Base-by-base conservation (phyloP, 2,329 filamentous ascomycete genomes). In the Hirsutella thompsonii region DNA sequence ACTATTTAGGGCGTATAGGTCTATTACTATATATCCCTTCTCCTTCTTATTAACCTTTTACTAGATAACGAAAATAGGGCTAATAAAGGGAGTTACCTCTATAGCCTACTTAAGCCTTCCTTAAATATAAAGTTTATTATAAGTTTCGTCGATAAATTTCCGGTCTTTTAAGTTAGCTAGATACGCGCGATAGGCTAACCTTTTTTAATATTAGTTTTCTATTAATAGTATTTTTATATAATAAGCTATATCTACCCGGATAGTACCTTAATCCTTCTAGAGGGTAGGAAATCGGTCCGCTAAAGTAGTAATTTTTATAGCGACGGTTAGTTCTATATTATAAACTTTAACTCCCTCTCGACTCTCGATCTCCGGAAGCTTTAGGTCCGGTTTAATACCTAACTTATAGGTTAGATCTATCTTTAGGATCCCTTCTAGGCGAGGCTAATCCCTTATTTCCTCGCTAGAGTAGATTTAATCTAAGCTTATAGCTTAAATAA, bases 11-110 rank as follows among this genome's bases (percentile, higher is more conserved):
- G 10, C n/a, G 5, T 32, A 32, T 6, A 32, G 30, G 30, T 32
- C n/a, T 8, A 32, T 32, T 8, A 32, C n/a, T 8, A 32, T 14
- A 9, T 32, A 14, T 32, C n/a, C 13, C n/a, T 32, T 32, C n/a
- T 14, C 10, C 5, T 14, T 16, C n/a, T 14, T 32, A 32, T 32
- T 32, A 9, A 32, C 30, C n/a, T 9, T 32, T 14, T 14, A 14
- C 30, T 32, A 32, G n/a, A 32, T 16, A 14, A 32, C n/a, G n/a
- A 32, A 32, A 5, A 32, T 14, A 9, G n/a, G 30, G 8, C 8
- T 14, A 9, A 32, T 14, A 14, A 32, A 32, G 5, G 13, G 30
- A 9, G 74, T 44, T 67, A 72, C 34, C 68, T 68, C 45, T 64
- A 63, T 2, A 32, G n/a, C 6, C n/a, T 32, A 32, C 5, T 16